Base-by-base conservation (phyloP, 2,329 filamentous ascomycete genomes). In the Cladophialophora yegresii region DNA sequence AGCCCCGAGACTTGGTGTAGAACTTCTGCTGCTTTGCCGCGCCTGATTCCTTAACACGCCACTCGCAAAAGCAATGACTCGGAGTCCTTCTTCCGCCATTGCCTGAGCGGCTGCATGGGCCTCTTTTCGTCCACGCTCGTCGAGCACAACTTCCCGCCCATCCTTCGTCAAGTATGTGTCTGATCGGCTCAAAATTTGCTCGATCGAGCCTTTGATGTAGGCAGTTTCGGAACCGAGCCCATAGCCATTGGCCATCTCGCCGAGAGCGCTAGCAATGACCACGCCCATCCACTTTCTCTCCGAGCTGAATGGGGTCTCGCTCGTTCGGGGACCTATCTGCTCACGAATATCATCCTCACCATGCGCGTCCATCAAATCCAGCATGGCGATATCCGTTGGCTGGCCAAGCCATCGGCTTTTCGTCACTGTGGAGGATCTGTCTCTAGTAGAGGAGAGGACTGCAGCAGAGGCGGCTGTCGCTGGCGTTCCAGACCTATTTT, bases 231-330 rank as follows among this genome's bases (percentile, higher is more conserved):
- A 87, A 43, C 89, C 87, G 60, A 81, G 80, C 64, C 81, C 82
- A 32, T 81, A 78, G 30, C 82, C 81, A 54, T 86, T 83, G 23
- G 82, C 80, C 50, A 79, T 73, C 63, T 75, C 77, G 33, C 78
- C 77, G 67, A 75, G 49, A 51, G 69, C 66, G 67, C 77, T 79
- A 32, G 87, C 87, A 70, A 97, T 90, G 1, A 92, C 89, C 30
- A 97, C 93, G 36, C 96, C 96, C 96, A 99, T 99, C 93, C 93
- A 99, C 77, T 99, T 99, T 63, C 93, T 86, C 75, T 96, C 92
- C 0, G 95, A 99, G 75, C 93, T 98, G 77, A 99, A 99, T 0
- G 95, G 93, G 0, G 91, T 93, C 76, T 99, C 95, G 50, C 87
- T 87, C 33, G 89, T 85, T 55, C 93, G 89, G 33, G 85, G 84